Base-by-base conservation (phyloP, 257 asterid species). In the Primulina eburnea region DNA sequence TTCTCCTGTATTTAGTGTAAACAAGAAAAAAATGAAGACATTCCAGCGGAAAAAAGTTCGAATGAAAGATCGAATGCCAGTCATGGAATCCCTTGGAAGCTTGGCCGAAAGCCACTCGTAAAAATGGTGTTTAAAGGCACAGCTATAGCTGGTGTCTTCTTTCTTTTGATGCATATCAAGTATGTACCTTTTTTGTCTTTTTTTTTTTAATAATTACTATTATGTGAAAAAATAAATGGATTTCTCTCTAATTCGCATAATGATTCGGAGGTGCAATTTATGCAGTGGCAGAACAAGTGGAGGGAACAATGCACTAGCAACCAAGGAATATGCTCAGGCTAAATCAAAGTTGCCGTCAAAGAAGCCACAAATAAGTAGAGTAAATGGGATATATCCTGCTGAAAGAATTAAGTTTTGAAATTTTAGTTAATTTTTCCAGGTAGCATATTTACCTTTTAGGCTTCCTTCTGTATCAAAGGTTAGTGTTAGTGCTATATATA, bases 111-210 rank as follows among this genome's bases (percentile, higher is more conserved):
- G 72, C 87, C 87, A 72, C 65, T 91, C 53, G 79, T 92, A 60
- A 82, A 78, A 75, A 80, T 89, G 62, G 89, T 88, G 50, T 86
- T 76, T 60, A 83, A 82, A 74, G 92, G 98, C 81, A 92, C 95
- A 55, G 95, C 95, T 58, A 77, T 92, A 75, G 85, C 89, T 56
- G 94, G 95, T 58, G 76, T 78, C 26, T 60, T 89, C 64, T 75
- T 80, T 80, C 79, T 92, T 73, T 68, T 88, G 77, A 79, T 89
- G 71, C 90, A 85, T 58, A 75, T 92, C 77, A 89, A 90, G 96
- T 92, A 38, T 6, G 84, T 71, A 38, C 70, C 69, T 60, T 43
- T 40, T 35, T n/a, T 18, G 32, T 34, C 1, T 35, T 1, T 35
- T 35, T 35, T 35, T 35, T 6, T 21, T 21, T n/a, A n/a, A 34